These are phyloP conservation scores for Tetrapisispora namnaoensis DNA, from an alignment of 805 yeast genomes.

Conservation along the genomic window DNA sequence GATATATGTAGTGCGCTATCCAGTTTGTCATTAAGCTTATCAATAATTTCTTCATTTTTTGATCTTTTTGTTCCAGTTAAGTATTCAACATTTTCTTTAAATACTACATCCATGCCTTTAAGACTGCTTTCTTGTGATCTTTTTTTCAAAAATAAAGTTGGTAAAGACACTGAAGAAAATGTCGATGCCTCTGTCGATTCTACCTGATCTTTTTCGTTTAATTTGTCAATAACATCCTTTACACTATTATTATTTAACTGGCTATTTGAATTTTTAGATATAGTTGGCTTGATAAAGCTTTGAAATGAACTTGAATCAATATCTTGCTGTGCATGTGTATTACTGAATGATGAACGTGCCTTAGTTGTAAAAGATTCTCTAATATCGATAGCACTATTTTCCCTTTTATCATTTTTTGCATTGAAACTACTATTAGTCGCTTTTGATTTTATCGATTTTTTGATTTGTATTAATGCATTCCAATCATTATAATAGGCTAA, in stretches of 20 bases:
- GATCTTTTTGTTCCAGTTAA: background rate
- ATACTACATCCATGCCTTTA: background rate
- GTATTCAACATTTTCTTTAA: conserved; percentile 1
- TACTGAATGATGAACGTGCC: no score
- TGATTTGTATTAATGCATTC: no score
- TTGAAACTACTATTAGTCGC: no score
- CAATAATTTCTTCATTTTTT: background rate
- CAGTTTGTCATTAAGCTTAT: background rate
- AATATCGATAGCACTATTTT: no score
- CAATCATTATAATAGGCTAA: no score
- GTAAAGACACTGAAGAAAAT: background rate
- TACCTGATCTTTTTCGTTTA: background rate
- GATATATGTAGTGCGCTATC: background rate
- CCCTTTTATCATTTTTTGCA: no score
- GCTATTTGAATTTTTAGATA: background rate
- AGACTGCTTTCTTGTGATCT: background rate
- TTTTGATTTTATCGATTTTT: no score
- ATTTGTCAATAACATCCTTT: background rate
- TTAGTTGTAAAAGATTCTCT: no score
- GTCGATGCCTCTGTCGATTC: background rate
- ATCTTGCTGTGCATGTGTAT: no score
- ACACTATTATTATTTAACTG: background rate
- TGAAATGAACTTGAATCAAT: no score
- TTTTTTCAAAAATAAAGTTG: background rate
- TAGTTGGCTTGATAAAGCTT: no score